A percentile compares a stretch with the other conserved stretches of the same genome.
phyloP scores from a whole-genome alignment of 2,329 filamentous ascomycete genomes.

The Aureobasidium lini region DNA sequence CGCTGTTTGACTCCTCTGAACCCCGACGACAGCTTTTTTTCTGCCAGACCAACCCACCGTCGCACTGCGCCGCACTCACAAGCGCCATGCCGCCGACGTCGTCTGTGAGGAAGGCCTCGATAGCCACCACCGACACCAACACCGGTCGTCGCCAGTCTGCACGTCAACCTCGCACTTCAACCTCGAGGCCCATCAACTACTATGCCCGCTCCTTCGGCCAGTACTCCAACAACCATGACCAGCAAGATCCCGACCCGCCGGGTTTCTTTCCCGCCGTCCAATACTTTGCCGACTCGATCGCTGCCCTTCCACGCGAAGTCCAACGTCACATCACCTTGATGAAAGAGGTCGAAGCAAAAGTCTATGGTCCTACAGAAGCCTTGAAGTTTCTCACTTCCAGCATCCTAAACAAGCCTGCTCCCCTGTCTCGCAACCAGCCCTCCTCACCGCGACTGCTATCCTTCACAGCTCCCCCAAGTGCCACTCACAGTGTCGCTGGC shows the following conservation, averaged over 20 bases:
- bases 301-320: slow-evolving; percentile 87
- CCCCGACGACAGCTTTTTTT: slow-evolving; percentile 2
- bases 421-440: slow-evolving; percentile 25
- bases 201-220: slow-evolving; percentile 42
- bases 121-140: slow-evolving; percentile 12
- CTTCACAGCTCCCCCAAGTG: slow-evolving; percentile 33
- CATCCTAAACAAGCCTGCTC: slow-evolving; percentile 43
- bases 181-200: slow-evolving; percentile 42
- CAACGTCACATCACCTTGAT: slow-evolving; percentile 91
- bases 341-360: slow-evolving; percentile 96
- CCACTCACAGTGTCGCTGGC: slow-evolving; percentile 29
- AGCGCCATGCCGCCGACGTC: slow-evolving; percentile 16
- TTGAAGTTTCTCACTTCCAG: slow-evolving; percentile 67
- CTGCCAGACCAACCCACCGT: background rate
- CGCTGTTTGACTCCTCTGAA: background rate
- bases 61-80: background rate
- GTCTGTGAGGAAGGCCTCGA: slow-evolving; percentile 14
- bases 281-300: slow-evolving; percentile 84
- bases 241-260: slow-evolving; percentile 25
- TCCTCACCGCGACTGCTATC: slow-evolving; percentile 24
- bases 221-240: slow-evolving; percentile 25
- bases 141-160: slow-evolving; percentile 27
- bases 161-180: slow-evolving; percentile 39
- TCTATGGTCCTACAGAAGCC: slow-evolving; percentile 78
- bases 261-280: slow-evolving; percentile 60